Evolutionary conservation across 208 protist genomes (phyloP).

Genomic region (Angomonas deanei): DNA sequence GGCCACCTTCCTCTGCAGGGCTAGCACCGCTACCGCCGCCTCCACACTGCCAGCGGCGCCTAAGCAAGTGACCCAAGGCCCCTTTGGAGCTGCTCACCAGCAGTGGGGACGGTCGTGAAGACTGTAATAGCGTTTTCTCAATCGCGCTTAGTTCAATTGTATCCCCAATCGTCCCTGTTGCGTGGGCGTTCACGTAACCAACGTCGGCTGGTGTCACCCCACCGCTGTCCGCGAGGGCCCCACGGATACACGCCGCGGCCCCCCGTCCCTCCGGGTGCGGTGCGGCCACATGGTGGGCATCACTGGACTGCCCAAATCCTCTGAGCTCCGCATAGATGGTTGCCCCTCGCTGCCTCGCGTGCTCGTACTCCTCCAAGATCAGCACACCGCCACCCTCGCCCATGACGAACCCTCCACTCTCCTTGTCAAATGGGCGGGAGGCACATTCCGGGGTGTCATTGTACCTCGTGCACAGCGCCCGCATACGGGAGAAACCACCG

Average conservation of each 20-base stretch:
- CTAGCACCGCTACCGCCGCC: slow-evolving; percentile 82
- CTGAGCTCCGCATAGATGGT: slow-evolving; percentile 90
- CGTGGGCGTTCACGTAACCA: slow-evolving; percentile 97
- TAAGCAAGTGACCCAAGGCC: slow-evolving; percentile 94
- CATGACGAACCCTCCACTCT: slow-evolving; percentile 95
- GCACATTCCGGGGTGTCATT: slow-evolving; percentile 84
- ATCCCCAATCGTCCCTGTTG: slow-evolving; percentile 97
- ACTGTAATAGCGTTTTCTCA: slow-evolving; percentile 14
- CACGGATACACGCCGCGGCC: slow-evolving; percentile 71
- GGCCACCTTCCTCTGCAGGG: slow-evolving; percentile 56
- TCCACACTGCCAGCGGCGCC: slow-evolving; percentile 96
- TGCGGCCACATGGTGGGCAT: slow-evolving; percentile 95
- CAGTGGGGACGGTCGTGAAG: slow-evolving; percentile 17
- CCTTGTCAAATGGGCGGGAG: slow-evolving; percentile 93
- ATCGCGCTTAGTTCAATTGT: slow-evolving; percentile 78
- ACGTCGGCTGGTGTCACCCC: slow-evolving; percentile 40
- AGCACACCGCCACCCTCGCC: slow-evolving; percentile 95
- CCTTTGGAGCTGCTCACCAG: slow-evolving; percentile 90
- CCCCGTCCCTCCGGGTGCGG: slow-evolving; percentile 89
- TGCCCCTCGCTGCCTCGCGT: slow-evolving; percentile 68
- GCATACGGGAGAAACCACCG: slow-evolving; percentile 91
- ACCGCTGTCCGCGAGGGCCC: slow-evolving; percentile 71
- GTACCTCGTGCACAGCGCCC: slow-evolving; percentile 90
- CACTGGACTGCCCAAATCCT: slow-evolving; percentile 85
- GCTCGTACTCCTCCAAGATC: slow-evolving; percentile 90